Evolutionary conservation across 225 moss, liverwort and hornwort species (phyloP).

Genomic region (Straminergon stramineum): DNA sequence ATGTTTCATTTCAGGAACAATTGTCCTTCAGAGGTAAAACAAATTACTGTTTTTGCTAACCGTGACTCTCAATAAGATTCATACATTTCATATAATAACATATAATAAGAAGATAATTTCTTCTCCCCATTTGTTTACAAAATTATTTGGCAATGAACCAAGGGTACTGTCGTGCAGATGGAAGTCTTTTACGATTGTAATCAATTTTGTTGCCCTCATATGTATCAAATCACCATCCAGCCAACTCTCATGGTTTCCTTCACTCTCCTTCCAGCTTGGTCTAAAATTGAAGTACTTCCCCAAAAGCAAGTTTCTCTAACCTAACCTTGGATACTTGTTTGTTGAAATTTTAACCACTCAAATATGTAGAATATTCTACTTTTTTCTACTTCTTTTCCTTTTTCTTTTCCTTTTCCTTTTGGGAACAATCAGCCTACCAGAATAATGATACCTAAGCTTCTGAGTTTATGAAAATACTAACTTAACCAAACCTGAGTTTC

Average conservation of each 20-base stretch:
- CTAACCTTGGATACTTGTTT: not conserved
- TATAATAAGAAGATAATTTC: not conserved
- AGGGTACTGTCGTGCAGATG: not conserved
- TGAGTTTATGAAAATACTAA: no score
- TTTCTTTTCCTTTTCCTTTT: not conserved
- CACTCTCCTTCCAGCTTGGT: not conserved
- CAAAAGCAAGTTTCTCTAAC: not conserved
- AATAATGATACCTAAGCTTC: no score
- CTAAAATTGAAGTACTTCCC: not conserved
- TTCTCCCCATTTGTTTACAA: no score
- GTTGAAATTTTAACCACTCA: not conserved
- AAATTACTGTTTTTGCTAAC: not conserved
- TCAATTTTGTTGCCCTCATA: not conserved
- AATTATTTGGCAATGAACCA: not conserved
- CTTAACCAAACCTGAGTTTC: no score
- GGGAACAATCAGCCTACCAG: not conserved
- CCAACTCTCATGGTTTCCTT: not conserved
- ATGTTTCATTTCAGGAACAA: not conserved
- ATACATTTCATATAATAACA: no score
- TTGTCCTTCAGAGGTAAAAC: not conserved
- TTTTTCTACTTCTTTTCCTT: not conserved
- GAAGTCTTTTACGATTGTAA: rapidly evolving
- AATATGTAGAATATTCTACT: not conserved
- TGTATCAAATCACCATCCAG: not conserved
- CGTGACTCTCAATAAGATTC: not conserved